phyloP scores from a whole-genome alignment of 2,329 filamentous ascomycete genomes.

The Nemania sp. region DNA sequence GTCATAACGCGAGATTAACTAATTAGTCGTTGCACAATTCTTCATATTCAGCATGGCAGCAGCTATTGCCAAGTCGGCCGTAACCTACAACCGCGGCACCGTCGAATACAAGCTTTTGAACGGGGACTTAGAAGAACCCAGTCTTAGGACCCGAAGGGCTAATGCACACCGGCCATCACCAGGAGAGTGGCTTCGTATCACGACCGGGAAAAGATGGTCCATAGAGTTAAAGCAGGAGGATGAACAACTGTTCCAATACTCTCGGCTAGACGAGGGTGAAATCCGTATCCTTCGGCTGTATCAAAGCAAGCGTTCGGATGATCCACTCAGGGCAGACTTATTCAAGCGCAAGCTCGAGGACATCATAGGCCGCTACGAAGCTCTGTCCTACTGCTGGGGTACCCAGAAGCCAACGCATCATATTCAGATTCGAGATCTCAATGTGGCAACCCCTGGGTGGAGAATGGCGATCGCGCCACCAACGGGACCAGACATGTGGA shows the following conservation, averaged over 20 bases:
- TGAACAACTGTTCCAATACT: conserved; percentile 16
- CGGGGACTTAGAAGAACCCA: neutral
- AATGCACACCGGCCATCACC: conserved; percentile 17
- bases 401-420: conserved; percentile 2
- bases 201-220: neutral
- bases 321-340: conserved; percentile 12
- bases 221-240: neutral
- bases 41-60: neutral
- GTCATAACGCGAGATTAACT: neutral
- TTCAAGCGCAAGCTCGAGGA: conserved; percentile 14
- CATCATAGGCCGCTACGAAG: conserved; percentile 6
- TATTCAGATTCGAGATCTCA: conserved; percentile 18
- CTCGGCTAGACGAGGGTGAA: neutral
- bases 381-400: conserved; percentile 16
- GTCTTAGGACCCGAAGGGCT: conserved; percentile 7
- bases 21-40: neutral
- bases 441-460: neutral
- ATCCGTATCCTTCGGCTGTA: conserved; percentile 16
- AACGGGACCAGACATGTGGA: conserved; percentile 2
- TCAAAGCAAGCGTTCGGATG: conserved; percentile 4
- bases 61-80: neutral
- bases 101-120: conserved; percentile 13
- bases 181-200: conserved; percentile 4
- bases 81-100: conserved; percentile 14
- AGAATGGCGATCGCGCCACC: neutral